These are phyloP conservation scores for Lyophyllum semitale DNA, from an alignment of 768 basidiomycete species.

Conservation along the genomic window DNA sequence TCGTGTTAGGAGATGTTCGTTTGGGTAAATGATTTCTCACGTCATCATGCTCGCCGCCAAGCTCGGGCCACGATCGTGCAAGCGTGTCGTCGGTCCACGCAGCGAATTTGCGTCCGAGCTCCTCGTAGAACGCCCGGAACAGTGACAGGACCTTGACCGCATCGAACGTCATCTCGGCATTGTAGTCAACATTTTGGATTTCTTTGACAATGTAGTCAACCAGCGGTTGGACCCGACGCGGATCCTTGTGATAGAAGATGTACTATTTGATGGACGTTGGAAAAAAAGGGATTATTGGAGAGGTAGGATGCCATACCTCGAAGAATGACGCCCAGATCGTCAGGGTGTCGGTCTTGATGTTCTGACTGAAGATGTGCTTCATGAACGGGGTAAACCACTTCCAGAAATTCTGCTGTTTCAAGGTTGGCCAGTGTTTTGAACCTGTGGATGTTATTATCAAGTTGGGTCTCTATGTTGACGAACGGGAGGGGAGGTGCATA, in stretches of 20 bases:
- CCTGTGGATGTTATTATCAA: slow-evolving; percentile 38
- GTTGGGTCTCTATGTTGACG: too few relatives aligned
- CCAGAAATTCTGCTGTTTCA: slow-evolving; percentile 73
- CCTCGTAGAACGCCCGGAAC: slow-evolving; percentile 71
- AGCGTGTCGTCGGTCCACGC: slow-evolving; percentile 76
- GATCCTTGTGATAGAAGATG: slow-evolving; percentile 77
- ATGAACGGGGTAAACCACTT: slow-evolving; percentile 77
- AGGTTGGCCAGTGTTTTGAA: slow-evolving; percentile 83
- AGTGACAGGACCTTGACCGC: slow-evolving; percentile 69
- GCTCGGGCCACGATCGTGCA: slow-evolving; percentile 67
- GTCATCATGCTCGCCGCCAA: slow-evolving; percentile 80
- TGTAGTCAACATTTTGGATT: slow-evolving; percentile 72
- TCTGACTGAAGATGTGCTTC: slow-evolving; percentile 62
- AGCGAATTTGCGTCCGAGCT: slow-evolving; percentile 77
- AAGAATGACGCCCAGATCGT: slow-evolving; percentile 79
- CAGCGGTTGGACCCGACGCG: slow-evolving; percentile 78
- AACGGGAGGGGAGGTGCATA: too few relatives aligned
- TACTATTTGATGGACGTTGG: slow-evolving; percentile 48
- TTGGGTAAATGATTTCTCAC: slow-evolving; percentile 33
- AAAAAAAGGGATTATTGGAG: too few relatives aligned
- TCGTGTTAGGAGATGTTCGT: neutral
- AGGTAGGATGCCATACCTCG: slow-evolving; percentile 53
- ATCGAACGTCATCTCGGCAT: slow-evolving; percentile 82
- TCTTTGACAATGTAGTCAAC: slow-evolving; percentile 71
- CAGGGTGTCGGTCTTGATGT: slow-evolving; percentile 81